phyloP scores from a whole-genome alignment of 371 early-diverging fungal species.

The Blakeslea trispora region DNA sequence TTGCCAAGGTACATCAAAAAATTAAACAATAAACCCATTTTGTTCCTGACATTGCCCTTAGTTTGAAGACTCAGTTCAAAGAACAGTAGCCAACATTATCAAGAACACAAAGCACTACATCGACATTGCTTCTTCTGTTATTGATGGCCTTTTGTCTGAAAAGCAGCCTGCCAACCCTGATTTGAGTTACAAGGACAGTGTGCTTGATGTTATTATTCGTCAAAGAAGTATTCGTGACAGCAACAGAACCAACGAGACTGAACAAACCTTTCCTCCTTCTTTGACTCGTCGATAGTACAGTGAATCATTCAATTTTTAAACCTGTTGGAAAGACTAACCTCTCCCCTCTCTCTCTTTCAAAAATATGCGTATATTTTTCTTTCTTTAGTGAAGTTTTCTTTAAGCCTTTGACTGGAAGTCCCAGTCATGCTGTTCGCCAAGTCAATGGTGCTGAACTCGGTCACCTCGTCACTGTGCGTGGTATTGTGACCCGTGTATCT shows the following conservation, averaged over 20 bases:
- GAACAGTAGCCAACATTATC: constrained; percentile 65
- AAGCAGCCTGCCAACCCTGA: constrained; percentile 71
- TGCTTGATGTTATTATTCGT: constrained; percentile 87
- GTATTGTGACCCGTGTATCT: constrained; percentile 96
- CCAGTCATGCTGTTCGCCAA: constrained; percentile 84
- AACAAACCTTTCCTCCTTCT: constrained; percentile 70
- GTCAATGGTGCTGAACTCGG: constrained; percentile 87
- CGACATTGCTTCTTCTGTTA: constrained; percentile 73
- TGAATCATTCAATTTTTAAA: no score
- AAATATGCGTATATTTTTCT: no score
- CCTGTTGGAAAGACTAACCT: no score
- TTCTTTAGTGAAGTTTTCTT: constrained; percentile 78
- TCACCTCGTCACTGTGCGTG: constrained; percentile 87
- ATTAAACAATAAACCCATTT: neutral
- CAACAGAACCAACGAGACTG: constrained; percentile 44
- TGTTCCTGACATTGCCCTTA: constrained; percentile 8
- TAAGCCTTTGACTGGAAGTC: constrained; percentile 69
- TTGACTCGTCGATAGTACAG: constrained; percentile 88
- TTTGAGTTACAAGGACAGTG: constrained; percentile 73
- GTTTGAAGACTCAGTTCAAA: constrained; percentile 36
- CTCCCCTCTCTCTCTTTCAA: no score
- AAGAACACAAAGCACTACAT: constrained; percentile 86
- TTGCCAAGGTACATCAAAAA: constrained; percentile 40
- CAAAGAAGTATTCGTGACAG: constrained; percentile 81
- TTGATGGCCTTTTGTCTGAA: constrained; percentile 37